phyloP scores from a whole-genome alignment of 23 red algal species.

The Pyropia haitanensis region DNA sequence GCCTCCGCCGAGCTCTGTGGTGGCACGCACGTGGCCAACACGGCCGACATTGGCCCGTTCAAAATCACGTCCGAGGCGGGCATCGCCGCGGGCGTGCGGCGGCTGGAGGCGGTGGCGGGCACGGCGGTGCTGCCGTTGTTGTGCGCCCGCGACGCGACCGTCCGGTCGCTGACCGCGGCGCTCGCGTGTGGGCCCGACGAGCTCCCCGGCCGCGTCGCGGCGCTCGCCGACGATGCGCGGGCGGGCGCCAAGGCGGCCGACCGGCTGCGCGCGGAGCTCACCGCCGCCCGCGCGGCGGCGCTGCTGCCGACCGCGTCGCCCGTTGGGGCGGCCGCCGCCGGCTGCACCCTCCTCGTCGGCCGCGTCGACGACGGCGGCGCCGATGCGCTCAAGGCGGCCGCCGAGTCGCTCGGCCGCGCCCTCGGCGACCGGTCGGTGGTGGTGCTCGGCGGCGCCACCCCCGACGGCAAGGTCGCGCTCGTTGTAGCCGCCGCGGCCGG shows the following conservation, averaged over 20 bases:
- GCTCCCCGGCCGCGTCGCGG: constrained; percentile 32
- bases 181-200: constrained; percentile 62
- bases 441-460: constrained; percentile 31
- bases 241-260: constrained; percentile 48
- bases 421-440: constrained; percentile 47
- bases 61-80: constrained; percentile 77
- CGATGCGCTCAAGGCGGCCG: constrained; percentile 56
- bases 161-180: constrained; percentile 43
- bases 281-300: constrained; percentile 19
- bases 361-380: constrained; percentile 32
- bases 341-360: constrained; percentile 18
- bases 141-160: constrained; percentile 40
- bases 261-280: constrained; percentile 26
- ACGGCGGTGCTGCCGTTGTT: constrained; percentile 54
- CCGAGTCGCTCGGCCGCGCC: constrained; percentile 8
- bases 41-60: constrained; percentile 85
- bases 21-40: constrained; percentile 91
- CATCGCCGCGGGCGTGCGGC: constrained; percentile 76
- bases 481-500: not conserved
- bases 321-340: not conserved
- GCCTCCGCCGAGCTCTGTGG: constrained; percentile 94
- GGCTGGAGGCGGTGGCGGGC: constrained; percentile 88
- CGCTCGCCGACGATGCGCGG: constrained; percentile 62
- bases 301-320: constrained; percentile 10
- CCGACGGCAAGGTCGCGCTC: constrained; percentile 62